phyloP scores from a whole-genome alignment of 2,329 filamentous ascomycete species.

The Dactylellina parvicollis region DNA sequence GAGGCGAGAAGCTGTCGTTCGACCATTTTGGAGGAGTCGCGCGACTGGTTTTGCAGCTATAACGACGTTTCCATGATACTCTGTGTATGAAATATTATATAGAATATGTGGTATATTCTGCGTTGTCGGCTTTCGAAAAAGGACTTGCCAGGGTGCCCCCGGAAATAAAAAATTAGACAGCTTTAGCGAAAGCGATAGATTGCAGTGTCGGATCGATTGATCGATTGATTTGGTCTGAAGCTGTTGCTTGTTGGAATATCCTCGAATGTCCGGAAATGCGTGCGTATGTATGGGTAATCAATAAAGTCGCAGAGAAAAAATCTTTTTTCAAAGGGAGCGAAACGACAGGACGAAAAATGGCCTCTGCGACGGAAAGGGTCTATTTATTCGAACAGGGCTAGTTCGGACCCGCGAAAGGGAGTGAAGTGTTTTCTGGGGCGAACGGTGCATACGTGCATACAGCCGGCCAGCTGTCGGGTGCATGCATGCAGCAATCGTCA shows the following conservation, averaged over 20 bases:
- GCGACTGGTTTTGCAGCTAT: constrained; percentile 32
- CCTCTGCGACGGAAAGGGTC: constrained; percentile 6
- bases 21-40: constrained; percentile 34
- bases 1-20: constrained; percentile 47
- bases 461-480: constrained; percentile 48
- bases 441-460: constrained; percentile 42
- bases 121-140: constrained; percentile 36
- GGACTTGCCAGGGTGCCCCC: constrained; percentile 33
- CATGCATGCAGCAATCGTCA: constrained; percentile 26
- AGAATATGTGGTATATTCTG: constrained; percentile 51
- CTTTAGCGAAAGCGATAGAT: constrained; percentile 50
- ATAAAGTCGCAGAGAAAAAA: background rate
- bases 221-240: no score
- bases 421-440: constrained; percentile 21
- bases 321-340: background rate
- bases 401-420: constrained; percentile 4
- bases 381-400: constrained; percentile 18
- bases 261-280: no score
- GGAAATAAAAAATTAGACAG: constrained; percentile 9
- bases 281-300: no score
- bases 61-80: constrained; percentile 41
- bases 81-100: no score
- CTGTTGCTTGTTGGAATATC: no score
- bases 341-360: constrained; percentile 3
- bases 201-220: no score